A percentile compares a stretch with the other conserved stretches of the same genome.
These are phyloP conservation scores for Harringtonia aguacate DNA, from an alignment of 2,329 filamentous ascomycete genomes.

Conservation along the genomic window DNA sequence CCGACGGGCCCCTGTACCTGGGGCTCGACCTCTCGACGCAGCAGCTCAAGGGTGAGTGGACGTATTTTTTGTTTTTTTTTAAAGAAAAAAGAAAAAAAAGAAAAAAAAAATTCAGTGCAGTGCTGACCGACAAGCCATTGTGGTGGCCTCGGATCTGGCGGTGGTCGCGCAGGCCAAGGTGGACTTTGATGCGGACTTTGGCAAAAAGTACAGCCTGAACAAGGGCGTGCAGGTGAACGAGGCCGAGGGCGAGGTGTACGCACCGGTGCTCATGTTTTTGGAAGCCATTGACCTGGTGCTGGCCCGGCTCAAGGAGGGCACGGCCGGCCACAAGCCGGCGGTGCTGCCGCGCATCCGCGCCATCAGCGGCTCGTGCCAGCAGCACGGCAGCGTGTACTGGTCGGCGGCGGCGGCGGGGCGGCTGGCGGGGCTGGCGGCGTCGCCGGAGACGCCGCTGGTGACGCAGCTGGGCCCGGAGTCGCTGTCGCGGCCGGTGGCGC, in stretches of 20 bases:
- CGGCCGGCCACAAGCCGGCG: conserved; percentile 38
- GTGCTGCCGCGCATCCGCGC: conserved; percentile 61
- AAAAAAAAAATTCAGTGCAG: too few species aligned
- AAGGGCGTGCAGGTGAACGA: conserved; percentile 85
- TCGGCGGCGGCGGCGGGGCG: conserved; percentile 54
- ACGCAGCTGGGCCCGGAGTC: conserved; percentile 57
- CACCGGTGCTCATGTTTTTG: conserved; percentile 88
- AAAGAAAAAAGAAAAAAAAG: too few species aligned
- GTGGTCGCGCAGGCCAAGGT: conserved; percentile 80
- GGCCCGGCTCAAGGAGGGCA: conserved; percentile 54
- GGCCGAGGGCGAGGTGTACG: conserved; percentile 77
- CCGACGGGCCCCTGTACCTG: conserved; percentile 58
- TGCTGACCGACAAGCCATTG: conserved; percentile 47
- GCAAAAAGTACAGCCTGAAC: conserved; percentile 60
- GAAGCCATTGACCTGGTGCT: conserved; percentile 86
- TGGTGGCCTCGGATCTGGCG: conserved; percentile 72
- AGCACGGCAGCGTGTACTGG: conserved; percentile 98
- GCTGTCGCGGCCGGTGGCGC: conserved; percentile 77
- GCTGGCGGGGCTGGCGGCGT: conserved; percentile 40
- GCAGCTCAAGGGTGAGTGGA: conserved; percentile 69
- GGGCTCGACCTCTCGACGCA: conserved; percentile 96
- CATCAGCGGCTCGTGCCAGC: conserved; percentile 87
- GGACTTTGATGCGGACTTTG: conserved; percentile 84
- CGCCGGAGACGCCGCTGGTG: conserved; percentile 48
- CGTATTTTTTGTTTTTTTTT: neutral